Evolutionary conservation across 805 yeast species (phyloP).

Genomic region (Zygoascus flipseniorum): DNA sequence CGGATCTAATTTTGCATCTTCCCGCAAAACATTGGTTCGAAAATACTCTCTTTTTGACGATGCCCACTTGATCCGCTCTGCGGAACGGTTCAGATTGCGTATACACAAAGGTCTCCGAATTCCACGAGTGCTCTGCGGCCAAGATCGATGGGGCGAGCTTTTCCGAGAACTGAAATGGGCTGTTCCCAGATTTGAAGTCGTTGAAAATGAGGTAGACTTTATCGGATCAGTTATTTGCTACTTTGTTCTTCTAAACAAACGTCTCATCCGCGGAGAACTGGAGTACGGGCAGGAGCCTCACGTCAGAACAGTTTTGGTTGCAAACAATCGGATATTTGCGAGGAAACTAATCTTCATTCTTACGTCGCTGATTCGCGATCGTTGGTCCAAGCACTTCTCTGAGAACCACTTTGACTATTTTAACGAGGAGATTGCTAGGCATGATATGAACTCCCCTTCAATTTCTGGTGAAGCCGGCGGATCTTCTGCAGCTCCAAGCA

Average conservation of each 20-base stretch:
- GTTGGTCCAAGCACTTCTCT: conserved; percentile 4
- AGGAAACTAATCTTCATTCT: conserved; percentile 17
- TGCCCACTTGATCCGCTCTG: neutral
- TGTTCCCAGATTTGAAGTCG: conserved; percentile 5
- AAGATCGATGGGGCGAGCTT: conserved; percentile 17
- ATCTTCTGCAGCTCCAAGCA: conserved; percentile 2
- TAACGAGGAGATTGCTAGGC: neutral
- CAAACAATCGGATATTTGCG: conserved; percentile 15
- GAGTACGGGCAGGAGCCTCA: conserved; percentile 1
- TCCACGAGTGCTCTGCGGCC: conserved; percentile 23
- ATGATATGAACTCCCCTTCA: neutral
- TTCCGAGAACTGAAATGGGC: conserved; percentile 10
- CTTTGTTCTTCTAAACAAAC: neutral
- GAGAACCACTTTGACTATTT: neutral
- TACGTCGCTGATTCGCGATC: conserved; percentile 14
- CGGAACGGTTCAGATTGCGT: neutral
- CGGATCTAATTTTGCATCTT: neutral
- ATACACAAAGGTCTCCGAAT: conserved; percentile 10
- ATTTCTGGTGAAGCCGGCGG: neutral
- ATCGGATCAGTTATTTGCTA: conserved; percentile 5
- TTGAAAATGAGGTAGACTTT: conserved; percentile 8
- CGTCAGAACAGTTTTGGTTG: conserved; percentile 15
- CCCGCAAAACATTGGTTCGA: neutral
- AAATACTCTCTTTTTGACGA: neutral
- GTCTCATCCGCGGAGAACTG: neutral